phyloP scores from a whole-genome alignment of 495 filamentous ascomycete species.

The Penicillium arizonense region DNA sequence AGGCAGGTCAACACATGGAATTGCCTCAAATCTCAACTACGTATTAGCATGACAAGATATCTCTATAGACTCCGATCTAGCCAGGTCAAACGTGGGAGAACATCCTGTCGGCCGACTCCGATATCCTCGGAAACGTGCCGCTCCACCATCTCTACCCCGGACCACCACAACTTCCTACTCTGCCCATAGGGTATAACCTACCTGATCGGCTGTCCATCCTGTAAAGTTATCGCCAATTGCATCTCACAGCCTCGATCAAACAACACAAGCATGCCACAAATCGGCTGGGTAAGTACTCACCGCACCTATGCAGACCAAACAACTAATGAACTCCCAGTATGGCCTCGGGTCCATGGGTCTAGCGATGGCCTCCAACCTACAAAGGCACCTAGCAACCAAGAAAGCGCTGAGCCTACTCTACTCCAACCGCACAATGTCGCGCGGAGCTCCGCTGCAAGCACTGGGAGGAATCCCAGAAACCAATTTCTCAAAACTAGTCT shows the following conservation, averaged over 20 bases:
- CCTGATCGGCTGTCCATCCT: too few species aligned
- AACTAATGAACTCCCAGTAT: slow-evolving; percentile 29
- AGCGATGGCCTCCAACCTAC: slow-evolving; percentile 49
- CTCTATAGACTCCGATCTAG: neutral
- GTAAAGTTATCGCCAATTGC: too few species aligned
- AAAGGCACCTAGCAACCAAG: slow-evolving; percentile 41
- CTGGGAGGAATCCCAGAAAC: slow-evolving; percentile 35
- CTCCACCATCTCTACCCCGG: slow-evolving; percentile 12
- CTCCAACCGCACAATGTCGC: slow-evolving; percentile 45
- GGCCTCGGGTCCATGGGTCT: slow-evolving; percentile 50
- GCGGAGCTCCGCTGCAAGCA: slow-evolving; percentile 32
- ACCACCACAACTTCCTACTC: neutral
- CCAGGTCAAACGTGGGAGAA: neutral
- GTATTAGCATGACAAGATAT: neutral
- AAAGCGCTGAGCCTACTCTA: slow-evolving; percentile 37
- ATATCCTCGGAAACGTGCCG: slow-evolving; percentile 23
- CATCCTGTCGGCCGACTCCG: slow-evolving; percentile 30
- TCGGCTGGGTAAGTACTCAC: slow-evolving; percentile 36
- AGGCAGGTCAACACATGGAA: neutral
- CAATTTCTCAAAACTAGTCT: slow-evolving; percentile 36
- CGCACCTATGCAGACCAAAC: neutral
- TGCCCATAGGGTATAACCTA: neutral
- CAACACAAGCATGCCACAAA: slow-evolving; percentile 32
- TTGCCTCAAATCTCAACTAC: neutral
- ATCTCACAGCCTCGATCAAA: neutral